A percentile compares a stretch with the other conserved stretches of the same genome.
phyloP scores from a whole-genome alignment of 768 basidiomycete species.

The Termitomyces heimii region DNA sequence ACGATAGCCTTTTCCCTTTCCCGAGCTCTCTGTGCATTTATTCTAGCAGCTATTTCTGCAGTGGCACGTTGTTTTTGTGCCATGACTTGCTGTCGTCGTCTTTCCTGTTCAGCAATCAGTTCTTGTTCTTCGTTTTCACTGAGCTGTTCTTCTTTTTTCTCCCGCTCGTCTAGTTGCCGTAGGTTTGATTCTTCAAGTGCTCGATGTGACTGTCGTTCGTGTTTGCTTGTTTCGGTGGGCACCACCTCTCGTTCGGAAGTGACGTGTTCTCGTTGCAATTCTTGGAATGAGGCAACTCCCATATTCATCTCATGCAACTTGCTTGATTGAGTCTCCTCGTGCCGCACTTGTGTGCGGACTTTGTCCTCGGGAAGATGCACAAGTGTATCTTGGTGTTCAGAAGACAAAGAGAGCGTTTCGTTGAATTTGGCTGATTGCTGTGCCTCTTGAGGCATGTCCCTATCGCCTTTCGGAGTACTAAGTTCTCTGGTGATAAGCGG shows the following conservation, averaged over 20 bases:
- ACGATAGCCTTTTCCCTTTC: slow-evolving; percentile 11
- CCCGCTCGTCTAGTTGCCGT: slow-evolving; percentile 10
- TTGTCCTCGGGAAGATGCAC: neutral
- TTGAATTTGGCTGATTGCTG: neutral
- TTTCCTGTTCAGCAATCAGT: slow-evolving; percentile 24
- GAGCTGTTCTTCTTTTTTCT: slow-evolving; percentile 10
- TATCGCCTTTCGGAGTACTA: neutral
- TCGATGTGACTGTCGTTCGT: neutral
- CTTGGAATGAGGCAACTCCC: slow-evolving; percentile 5
- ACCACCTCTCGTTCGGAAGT: slow-evolving; percentile 1
- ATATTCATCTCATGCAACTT: slow-evolving; percentile 2
- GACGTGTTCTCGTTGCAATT: slow-evolving; percentile 1
- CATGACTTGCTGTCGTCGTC: slow-evolving; percentile 22
- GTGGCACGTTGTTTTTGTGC: slow-evolving; percentile 23
- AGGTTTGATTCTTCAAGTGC: slow-evolving; percentile 1
- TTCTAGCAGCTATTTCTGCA: slow-evolving; percentile 20
- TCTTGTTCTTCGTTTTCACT: slow-evolving; percentile 18
- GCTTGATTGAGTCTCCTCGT: slow-evolving; percentile 3
- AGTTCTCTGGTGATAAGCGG: neutral
- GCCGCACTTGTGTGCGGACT: neutral
- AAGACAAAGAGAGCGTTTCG: neutral
- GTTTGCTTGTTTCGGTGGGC: neutral
- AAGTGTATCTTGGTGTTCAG: neutral
- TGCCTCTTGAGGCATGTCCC: neutral
- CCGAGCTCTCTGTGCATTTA: slow-evolving; percentile 21